These are phyloP conservation scores for Globisporangium acanthophoron DNA, from an alignment of 352 stramenopile species.

Conservation along the genomic window DNA sequence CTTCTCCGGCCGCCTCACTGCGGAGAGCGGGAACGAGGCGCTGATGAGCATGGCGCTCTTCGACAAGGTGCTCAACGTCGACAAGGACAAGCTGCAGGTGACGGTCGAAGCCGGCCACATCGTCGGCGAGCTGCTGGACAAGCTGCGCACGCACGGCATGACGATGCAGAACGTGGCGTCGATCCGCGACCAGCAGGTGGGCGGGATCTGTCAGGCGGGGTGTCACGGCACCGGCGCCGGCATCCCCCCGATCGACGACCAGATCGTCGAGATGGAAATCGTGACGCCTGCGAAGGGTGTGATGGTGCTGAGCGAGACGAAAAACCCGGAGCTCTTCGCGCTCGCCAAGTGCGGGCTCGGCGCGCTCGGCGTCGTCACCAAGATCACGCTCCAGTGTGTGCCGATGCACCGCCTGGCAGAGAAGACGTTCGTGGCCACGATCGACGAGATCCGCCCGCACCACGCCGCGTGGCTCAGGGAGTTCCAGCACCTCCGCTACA, in stretches of 20 bases:
- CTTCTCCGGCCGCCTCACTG: constrained; percentile 53
- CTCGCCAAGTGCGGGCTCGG: constrained; percentile 94
- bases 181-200: constrained; percentile 98
- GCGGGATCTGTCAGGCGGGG: constrained; percentile 93
- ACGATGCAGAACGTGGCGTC: constrained; percentile 98
- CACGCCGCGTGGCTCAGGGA: constrained; percentile 70
- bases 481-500: constrained; percentile 93
- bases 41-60: constrained; percentile 93
- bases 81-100: constrained; percentile 88
- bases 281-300: constrained; percentile 91
- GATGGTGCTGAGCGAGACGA: constrained; percentile 80
- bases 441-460: constrained; percentile 80
- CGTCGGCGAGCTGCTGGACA: constrained; percentile 71
- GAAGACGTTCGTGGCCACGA: constrained; percentile 89
- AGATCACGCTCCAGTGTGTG: constrained; percentile 95
- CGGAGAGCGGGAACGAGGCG: constrained; percentile 33
- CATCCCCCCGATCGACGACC: constrained; percentile 96
- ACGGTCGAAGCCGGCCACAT: constrained; percentile 86
- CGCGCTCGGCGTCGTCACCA: constrained; percentile 93
- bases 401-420: constrained; percentile 92
- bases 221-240: constrained; percentile 94
- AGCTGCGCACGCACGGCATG: constrained; percentile 78
- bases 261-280: constrained; percentile 95
- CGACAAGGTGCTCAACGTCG: constrained; percentile 89
- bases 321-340: constrained; percentile 85